These are phyloP conservation scores for Striga hermonthica DNA, from an alignment of 305 asterid species.

Conservation along the genomic window DNA sequence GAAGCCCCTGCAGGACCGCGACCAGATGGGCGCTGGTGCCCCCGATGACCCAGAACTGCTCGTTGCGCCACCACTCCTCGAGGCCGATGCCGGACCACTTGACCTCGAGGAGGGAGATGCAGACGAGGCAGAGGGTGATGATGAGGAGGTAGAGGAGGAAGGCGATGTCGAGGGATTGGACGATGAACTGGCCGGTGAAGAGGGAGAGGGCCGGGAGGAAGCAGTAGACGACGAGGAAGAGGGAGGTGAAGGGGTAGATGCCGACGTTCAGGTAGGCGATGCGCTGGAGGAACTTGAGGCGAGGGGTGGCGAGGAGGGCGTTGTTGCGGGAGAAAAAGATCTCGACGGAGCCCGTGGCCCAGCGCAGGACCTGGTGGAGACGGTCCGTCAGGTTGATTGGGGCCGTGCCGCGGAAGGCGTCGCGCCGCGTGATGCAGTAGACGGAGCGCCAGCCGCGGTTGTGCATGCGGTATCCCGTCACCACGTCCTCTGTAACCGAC, in stretches of 20 bases:
- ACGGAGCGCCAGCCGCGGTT: constrained; percentile 97
- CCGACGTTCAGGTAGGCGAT: constrained; percentile 90
- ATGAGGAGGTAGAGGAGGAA: constrained; percentile 67
- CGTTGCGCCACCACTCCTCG: constrained; percentile 95
- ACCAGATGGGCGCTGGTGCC: constrained; percentile 85
- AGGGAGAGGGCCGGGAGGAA: constrained; percentile 87
- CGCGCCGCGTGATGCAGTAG: constrained; percentile 92
- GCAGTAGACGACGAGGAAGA: constrained; percentile 80
- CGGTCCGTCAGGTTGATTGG: constrained; percentile 95
- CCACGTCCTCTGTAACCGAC: constrained; percentile 96
- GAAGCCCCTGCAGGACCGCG: constrained; percentile 84
- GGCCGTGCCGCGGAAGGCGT: constrained; percentile 91
- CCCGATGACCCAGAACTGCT: constrained; percentile 94
- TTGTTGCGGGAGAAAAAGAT: constrained; percentile 92
- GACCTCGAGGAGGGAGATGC: constrained; percentile 83
- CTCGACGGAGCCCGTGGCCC: constrained; percentile 99
- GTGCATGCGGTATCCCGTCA: constrained; percentile 98
- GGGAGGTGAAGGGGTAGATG: constrained; percentile 88
- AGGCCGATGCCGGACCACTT: constrained; percentile 95
- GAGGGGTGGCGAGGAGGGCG: constrained; percentile 64
- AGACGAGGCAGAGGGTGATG: constrained; percentile 60
- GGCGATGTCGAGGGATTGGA: constrained; percentile 45
- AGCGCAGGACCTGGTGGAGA: constrained; percentile 93
- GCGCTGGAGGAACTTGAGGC: constrained; percentile 90
- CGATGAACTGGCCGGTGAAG: constrained; percentile 86